These are phyloP conservation scores for Physcia stellaris DNA, from an alignment of 495 filamentous ascomycete genomes.

Conservation along the genomic window DNA sequence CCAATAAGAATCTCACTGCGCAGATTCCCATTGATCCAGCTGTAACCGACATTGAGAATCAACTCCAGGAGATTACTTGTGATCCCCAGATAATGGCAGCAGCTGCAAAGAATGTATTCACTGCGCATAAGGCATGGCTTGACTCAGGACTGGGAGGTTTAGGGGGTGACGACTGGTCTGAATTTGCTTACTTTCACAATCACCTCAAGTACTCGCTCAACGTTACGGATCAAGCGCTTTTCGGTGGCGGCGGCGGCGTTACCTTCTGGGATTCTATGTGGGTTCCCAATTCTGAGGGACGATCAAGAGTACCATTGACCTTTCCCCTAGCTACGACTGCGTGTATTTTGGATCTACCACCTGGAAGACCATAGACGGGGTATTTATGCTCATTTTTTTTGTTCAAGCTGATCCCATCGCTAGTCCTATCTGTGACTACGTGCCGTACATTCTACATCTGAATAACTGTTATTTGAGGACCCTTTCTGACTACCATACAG, in stretches of 20 bases:
- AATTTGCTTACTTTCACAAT: conserved; percentile 47
- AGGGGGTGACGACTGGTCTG: conserved; percentile 41
- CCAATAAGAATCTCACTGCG: conserved; percentile 19
- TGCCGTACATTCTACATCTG: neutral
- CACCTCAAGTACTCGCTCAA: conserved; percentile 39
- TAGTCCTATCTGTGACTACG: conserved; percentile 4
- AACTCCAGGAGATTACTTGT: conserved; percentile 17
- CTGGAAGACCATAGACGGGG: conserved; percentile 52
- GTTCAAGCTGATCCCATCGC: neutral
- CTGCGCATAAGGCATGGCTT: conserved; percentile 38
- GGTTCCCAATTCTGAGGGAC: too few species aligned
- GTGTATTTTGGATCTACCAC: conserved; percentile 45
- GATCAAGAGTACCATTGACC: conserved; percentile 7
- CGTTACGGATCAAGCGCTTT: conserved; percentile 30
- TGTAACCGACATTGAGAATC: conserved; percentile 23
- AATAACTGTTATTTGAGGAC: too few species aligned
- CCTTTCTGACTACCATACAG: neutral
- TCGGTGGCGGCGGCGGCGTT: neutral
- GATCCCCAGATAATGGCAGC: conserved; percentile 23
- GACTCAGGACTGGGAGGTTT: conserved; percentile 18
- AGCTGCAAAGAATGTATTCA: conserved; percentile 46
- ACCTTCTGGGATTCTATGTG: conserved; percentile 16
- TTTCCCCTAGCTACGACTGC: conserved; percentile 28
- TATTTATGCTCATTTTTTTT: conserved; percentile 9
- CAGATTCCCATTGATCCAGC: conserved; percentile 23